Percentiles rank a stretch among this genome's conserved stretches.
Evolutionary conservation across 169 alveolate species (phyloP).

Genomic region (Plasmodium vivax): DNA sequence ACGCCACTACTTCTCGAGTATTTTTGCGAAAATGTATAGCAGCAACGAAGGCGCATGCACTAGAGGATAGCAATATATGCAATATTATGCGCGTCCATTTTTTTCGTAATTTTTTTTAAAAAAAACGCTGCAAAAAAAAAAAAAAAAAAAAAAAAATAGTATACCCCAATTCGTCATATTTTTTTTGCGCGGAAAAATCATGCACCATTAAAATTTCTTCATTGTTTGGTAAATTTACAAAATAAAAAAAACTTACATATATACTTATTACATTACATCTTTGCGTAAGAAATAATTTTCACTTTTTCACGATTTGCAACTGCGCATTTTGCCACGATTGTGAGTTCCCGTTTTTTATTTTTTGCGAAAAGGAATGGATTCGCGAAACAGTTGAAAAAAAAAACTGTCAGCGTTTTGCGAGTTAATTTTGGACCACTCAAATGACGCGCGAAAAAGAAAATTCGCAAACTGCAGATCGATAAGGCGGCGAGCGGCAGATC

Average conservation of each 20-base stretch:
- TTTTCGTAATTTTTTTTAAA: background rate
- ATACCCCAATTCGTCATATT: background rate
- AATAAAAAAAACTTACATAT: background rate
- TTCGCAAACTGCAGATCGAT: background rate
- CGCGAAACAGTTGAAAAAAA: background rate
- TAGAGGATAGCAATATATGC: background rate
- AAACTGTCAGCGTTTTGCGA: background rate
- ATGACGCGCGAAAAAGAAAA: background rate
- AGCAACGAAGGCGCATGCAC: background rate
- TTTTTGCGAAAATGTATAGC: background rate
- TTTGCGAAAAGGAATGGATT: background rate
- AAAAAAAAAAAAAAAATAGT: background rate
- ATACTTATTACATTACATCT: background rate
- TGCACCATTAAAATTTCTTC: background rate
- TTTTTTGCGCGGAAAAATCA: background rate
- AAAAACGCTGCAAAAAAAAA: background rate
- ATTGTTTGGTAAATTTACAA: background rate
- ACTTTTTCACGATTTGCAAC: background rate
- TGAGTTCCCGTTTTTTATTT: background rate
- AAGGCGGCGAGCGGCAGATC: background rate
- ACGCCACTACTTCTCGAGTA: background rate
- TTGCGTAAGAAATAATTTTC: background rate
- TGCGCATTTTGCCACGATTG: background rate
- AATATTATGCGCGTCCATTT: background rate
- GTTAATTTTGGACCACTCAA: background rate